Conservation (phyloP, 75 land plant species). For the Cunninghamia lanceolata region DNA sequence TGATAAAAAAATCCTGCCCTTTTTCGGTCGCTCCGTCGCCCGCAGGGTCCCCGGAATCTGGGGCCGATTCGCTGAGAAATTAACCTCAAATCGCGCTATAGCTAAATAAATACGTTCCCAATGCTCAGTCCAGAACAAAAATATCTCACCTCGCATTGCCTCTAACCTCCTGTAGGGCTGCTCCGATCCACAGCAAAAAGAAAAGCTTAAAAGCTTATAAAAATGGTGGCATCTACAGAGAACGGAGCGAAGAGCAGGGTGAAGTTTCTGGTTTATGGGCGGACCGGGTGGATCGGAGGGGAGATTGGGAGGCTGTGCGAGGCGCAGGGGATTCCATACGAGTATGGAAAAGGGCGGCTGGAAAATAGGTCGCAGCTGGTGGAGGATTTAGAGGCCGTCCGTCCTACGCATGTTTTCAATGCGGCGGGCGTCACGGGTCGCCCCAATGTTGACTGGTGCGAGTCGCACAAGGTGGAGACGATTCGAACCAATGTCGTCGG, state of each 20-base stretch:
- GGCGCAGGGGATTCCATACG: constrained; percentile 42
- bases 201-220: not conserved
- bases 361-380: constrained; percentile 37
- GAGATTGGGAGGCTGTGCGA: constrained; percentile 47
- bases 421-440: constrained; percentile 73
- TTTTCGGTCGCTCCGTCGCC: too few relatives aligned
- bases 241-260: constrained; percentile 4
- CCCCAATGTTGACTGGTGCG: constrained; percentile 45
- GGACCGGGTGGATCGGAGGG: constrained; percentile 67
- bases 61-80: too few relatives aligned
- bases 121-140: too few relatives aligned
- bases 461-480: constrained; percentile 44
- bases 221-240: constrained; percentile 12
- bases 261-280: constrained; percentile 59
- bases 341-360: constrained; percentile 53
- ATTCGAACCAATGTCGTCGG: constrained; percentile 64
- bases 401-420: constrained; percentile 62
- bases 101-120: too few relatives aligned
- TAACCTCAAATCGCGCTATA: too few relatives aligned
- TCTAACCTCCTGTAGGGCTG: too few relatives aligned
- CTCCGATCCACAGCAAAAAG: not conserved
- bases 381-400: constrained; percentile 35
- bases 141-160: too few relatives aligned
- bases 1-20: too few relatives aligned
- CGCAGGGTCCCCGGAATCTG: too few relatives aligned